Conservation (phyloP, 2,329 filamentous ascomycete genomes). For the Cercospora brassicicola region DNA sequence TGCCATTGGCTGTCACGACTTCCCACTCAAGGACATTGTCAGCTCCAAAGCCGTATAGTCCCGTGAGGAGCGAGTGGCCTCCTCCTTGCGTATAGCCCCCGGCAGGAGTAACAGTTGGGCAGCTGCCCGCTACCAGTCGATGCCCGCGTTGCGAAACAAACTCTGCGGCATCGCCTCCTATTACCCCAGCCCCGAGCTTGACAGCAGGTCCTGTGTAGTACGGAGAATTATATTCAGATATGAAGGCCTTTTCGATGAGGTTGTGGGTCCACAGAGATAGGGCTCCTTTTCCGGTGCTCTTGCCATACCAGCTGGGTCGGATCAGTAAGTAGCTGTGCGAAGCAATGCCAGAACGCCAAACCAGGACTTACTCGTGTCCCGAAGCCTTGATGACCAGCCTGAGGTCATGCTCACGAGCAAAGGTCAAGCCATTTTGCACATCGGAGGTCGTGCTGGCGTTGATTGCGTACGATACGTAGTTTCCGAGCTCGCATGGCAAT, state of each 20-base stretch:
- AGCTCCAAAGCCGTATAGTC: constrained; percentile 56
- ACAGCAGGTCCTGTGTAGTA: constrained; percentile 49
- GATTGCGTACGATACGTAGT: no score
- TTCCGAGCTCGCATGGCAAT: no score
- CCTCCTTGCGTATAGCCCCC: constrained; percentile 64
- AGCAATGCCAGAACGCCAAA: no score
- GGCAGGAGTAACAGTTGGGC: constrained; percentile 57
- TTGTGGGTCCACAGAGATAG: constrained; percentile 59
- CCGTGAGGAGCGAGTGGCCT: constrained; percentile 56
- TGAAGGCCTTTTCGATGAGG: constrained; percentile 48
- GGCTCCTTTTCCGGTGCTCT: constrained; percentile 62
- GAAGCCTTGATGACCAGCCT: constrained; percentile 51
- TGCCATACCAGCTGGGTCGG: constrained; percentile 47
- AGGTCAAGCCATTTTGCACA: constrained; percentile 5
- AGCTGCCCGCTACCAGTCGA: constrained; percentile 57
- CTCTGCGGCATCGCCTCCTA: background rate
- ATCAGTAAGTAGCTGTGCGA: background rate
- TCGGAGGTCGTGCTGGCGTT: background rate
- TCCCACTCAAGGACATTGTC: constrained; percentile 57
- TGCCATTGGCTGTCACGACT: constrained; percentile 53
- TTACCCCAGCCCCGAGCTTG: background rate
- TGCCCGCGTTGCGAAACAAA: constrained; percentile 55
- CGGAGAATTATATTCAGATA: constrained; percentile 44
- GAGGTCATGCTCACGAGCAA: constrained; percentile 46
- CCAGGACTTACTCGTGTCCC: constrained; percentile 36